A percentile compares a stretch with the other conserved stretches of the same genome.
Evolutionary conservation across 2,329 filamentous ascomycete species (phyloP).

Genomic region (Diaporthe ampelina): DNA sequence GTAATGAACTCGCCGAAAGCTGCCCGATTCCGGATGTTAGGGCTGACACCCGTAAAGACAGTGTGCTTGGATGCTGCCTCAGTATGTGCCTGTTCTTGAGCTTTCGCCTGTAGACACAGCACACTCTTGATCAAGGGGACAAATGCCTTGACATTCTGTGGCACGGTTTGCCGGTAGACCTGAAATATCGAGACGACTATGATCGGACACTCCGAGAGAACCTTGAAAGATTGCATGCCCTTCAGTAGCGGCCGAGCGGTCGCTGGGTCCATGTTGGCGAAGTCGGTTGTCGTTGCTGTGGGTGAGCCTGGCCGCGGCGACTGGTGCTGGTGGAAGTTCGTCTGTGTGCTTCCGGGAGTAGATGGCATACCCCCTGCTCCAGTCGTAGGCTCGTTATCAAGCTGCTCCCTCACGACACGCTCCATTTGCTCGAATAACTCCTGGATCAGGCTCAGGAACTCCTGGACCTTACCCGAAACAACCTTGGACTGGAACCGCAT

Average conservation of each 20-base stretch:
- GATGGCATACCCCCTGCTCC: constrained; percentile 72
- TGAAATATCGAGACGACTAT: constrained; percentile 99
- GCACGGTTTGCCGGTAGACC: constrained; percentile 84
- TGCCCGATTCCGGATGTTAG: constrained; percentile 91
- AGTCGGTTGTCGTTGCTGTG: constrained; percentile 83
- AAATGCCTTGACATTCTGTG: constrained; percentile 89
- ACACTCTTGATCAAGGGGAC: constrained; percentile 95
- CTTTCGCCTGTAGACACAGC: constrained; percentile 88
- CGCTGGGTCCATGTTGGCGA: constrained; percentile 82
- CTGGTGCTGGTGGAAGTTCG: constrained; percentile 75
- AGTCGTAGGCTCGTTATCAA: constrained; percentile 79
- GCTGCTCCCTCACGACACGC: constrained; percentile 92
- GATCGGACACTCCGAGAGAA: constrained; percentile 96
- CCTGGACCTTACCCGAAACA: constrained; percentile 83
- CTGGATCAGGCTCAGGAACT: constrained; percentile 91
- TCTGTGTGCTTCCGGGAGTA: constrained; percentile 74
- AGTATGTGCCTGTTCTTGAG: constrained; percentile 90
- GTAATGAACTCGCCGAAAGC: constrained; percentile 99
- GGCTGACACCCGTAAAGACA: constrained; percentile 93
- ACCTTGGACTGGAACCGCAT: constrained; percentile 92
- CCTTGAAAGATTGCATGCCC: constrained; percentile 99
- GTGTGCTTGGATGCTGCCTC: constrained; percentile 84
- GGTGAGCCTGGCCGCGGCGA: constrained; percentile 93
- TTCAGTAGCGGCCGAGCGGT: constrained; percentile 83
- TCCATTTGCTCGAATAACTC: constrained; percentile 98